Evolutionary conservation across 2,329 filamentous ascomycete genomes (phyloP).

Genomic region (Pyrenophora tritici-repentis): DNA sequence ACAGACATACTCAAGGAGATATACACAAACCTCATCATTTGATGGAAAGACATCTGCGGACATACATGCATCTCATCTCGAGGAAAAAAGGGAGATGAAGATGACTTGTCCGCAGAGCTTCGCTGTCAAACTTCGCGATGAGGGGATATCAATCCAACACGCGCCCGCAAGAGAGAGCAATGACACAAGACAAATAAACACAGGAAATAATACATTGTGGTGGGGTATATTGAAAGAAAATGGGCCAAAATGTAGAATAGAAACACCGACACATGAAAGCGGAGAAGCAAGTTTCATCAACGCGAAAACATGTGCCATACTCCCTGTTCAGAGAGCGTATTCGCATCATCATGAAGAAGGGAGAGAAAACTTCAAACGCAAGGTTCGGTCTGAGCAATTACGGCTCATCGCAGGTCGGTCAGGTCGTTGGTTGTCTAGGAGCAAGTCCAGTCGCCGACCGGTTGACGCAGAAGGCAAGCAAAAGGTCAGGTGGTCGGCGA

Average conservation of each 20-base stretch:
- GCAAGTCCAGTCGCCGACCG: constrained; percentile 18
- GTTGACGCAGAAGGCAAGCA: constrained; percentile 51
- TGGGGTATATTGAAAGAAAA: constrained; percentile 20
- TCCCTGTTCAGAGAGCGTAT: constrained; percentile 42
- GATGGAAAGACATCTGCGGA: constrained; percentile 21
- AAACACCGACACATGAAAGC: constrained; percentile 45
- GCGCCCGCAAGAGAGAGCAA: constrained; percentile 44
- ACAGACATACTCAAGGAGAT: constrained; percentile 50
- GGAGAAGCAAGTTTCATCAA: constrained; percentile 47
- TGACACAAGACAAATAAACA: constrained; percentile 43
- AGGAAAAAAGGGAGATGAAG: constrained; percentile 1
- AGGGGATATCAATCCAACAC: constrained; percentile 47
- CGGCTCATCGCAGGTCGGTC: constrained; percentile 46
- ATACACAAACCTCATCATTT: constrained; percentile 36
- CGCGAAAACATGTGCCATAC: constrained; percentile 37
- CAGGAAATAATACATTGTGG: constrained; percentile 35
- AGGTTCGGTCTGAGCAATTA: constrained; percentile 52
- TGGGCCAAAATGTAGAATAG: constrained; percentile 29
- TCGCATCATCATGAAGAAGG: constrained; percentile 37
- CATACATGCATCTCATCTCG: constrained; percentile 8
- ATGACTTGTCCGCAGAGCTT: constrained; percentile 11
- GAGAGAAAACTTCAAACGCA: constrained; percentile 45
- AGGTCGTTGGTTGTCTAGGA: constrained; percentile 20
- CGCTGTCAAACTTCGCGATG: constrained; percentile 29
- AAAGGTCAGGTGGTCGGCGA: constrained; percentile 52